Percentiles rank a stretch among this genome's conserved stretches.
These are phyloP conservation scores for Sarocladium kiliense DNA, from an alignment of 2,329 filamentous ascomycete genomes.

Conservation along the genomic window DNA sequence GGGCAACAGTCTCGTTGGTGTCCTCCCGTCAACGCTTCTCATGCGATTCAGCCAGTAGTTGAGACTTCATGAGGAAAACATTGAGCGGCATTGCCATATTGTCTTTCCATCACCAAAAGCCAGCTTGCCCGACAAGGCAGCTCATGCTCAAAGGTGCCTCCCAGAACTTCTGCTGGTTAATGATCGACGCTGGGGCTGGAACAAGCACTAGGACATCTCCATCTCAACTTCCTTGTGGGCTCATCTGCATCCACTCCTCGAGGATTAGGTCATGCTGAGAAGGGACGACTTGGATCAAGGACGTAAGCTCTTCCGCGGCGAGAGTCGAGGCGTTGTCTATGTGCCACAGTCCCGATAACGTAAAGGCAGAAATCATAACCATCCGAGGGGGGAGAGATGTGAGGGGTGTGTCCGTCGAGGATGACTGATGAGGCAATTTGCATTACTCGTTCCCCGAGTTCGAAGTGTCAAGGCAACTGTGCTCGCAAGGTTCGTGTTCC, in stretches of 20 bases:
- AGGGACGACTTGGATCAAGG: not conserved
- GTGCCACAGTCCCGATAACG: not conserved
- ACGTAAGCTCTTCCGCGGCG: not conserved
- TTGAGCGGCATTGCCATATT: too few species aligned
- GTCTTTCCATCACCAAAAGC: too few species aligned
- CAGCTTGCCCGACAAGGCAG: too few species aligned
- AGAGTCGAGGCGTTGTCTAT: not conserved
- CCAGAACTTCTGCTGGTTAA: not conserved
- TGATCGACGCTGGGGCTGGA: not conserved
- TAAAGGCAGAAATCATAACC: not conserved
- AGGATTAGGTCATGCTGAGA: not conserved
- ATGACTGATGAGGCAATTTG: not conserved
- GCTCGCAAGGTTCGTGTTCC: not conserved
- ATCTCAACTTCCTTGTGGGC: not conserved
- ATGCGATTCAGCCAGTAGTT: too few species aligned
- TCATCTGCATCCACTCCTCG: not conserved
- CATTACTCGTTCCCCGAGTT: not conserved
- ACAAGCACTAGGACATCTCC: not conserved
- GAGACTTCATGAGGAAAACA: too few species aligned
- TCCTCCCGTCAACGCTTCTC: too few species aligned
- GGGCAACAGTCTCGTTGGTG: too few species aligned
- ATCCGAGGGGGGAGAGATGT: not conserved
- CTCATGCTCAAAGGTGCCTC: too few species aligned
- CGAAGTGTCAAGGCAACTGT: not conserved
- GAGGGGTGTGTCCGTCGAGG: not conserved